Percentiles rank a stretch among this genome's conserved stretches.
Conservation (phyloP, 345 rosid species). For the Hibiscus syriacus region DNA sequence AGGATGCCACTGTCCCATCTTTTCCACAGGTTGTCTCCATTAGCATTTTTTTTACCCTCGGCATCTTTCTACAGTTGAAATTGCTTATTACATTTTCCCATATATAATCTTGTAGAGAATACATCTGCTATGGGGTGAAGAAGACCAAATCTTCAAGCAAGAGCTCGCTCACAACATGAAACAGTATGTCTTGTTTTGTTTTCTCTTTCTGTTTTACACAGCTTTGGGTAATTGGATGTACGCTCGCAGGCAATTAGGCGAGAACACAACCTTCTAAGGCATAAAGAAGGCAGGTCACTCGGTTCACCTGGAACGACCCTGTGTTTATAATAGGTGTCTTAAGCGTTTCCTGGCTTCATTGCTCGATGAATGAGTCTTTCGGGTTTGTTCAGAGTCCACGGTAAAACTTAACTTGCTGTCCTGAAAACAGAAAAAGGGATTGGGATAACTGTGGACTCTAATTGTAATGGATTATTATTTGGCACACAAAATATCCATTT, state of each 20-base stretch:
- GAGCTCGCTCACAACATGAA: slow-evolving; percentile 77
- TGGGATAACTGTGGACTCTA: neutral
- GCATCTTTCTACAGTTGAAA: neutral
- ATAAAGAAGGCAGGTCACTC: slow-evolving; percentile 78
- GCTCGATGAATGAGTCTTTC: slow-evolving; percentile 15
- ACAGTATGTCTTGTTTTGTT: slow-evolving; percentile 36
- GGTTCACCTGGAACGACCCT: slow-evolving; percentile 79
- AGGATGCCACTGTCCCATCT: slow-evolving; percentile 39
- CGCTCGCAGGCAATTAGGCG: slow-evolving; percentile 70
- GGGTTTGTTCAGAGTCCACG: neutral
- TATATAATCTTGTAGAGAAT: slow-evolving; percentile 44
- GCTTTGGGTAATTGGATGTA: neutral
- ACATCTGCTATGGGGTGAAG: slow-evolving; percentile 86
- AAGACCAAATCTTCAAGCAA: slow-evolving; percentile 62
- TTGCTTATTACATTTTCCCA: neutral
- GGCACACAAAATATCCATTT: neutral
- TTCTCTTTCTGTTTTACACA: neutral
- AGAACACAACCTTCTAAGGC: slow-evolving; percentile 49
- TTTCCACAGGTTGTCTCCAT: slow-evolving; percentile 42
- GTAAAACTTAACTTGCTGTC: too few relatives aligned
- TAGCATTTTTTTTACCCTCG: neutral
- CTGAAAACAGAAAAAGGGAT: neutral
- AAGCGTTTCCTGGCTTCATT: slow-evolving; percentile 59
- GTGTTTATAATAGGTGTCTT: slow-evolving; percentile 61
- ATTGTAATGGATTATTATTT: neutral